Conservation (phyloP, 768 basidiomycete genomes). For the Trametes villosa region DNA sequence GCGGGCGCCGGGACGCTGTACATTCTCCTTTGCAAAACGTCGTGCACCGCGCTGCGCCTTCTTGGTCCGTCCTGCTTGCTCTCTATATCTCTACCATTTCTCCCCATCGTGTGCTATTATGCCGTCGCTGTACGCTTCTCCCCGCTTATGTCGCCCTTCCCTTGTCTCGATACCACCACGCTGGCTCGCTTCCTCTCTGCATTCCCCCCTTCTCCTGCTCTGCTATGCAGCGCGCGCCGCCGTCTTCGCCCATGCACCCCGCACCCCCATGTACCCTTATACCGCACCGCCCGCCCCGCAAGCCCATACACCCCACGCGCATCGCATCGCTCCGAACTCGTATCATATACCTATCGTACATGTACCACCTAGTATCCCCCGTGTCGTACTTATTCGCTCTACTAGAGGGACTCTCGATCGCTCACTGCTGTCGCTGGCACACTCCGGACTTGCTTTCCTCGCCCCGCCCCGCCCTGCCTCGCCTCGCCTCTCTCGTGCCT, state of each 20-base stretch:
- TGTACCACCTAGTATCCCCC: constrained; percentile 12
- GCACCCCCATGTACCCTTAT: constrained; percentile 2
- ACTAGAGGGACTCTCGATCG: constrained; percentile 16
- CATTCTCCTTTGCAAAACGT: constrained; percentile 6
- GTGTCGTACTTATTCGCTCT: constrained; percentile 13
- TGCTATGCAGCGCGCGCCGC: not conserved
- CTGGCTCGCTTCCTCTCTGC: not conserved
- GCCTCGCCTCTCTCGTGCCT: not conserved
- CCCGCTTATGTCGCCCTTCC: constrained; percentile 7
- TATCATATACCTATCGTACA: constrained; percentile 18
- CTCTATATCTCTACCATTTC: constrained; percentile 11
- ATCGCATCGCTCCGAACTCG: constrained; percentile 5
- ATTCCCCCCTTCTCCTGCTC: not conserved
- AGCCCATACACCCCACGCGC: not conserved
- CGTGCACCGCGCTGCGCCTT: constrained; percentile 6
- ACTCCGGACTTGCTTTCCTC: constrained; percentile 13
- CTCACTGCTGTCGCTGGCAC: constrained; percentile 18
- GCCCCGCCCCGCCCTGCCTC: not conserved
- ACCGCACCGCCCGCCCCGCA: not conserved
- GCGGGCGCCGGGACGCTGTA: constrained; percentile 15
- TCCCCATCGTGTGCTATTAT: constrained; percentile 16
- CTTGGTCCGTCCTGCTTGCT: constrained; percentile 5
- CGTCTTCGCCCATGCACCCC: not conserved
- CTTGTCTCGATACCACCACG: constrained; percentile 16
- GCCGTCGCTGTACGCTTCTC: constrained; percentile 9